Evolutionary conservation across 1,284 basidiomycete genomes (phyloP), one percentile per base, ranked within the genome.

Genomic region (Spongispora temasekensis): DNA sequence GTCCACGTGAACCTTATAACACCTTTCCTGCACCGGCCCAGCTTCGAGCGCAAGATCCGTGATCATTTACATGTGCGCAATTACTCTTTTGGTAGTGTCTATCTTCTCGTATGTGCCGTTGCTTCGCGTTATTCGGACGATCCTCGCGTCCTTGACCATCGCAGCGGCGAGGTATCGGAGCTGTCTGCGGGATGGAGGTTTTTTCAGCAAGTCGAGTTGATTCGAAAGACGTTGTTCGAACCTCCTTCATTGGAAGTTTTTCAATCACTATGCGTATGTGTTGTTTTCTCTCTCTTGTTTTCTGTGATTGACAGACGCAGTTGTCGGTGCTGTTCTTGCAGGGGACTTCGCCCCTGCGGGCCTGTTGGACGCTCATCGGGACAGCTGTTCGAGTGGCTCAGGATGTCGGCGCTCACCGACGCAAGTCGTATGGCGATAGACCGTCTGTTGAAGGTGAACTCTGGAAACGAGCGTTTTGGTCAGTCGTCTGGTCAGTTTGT

Each of bases 381-480:
- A 79, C 90, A 42, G 90, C 88, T 15, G 80, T 92, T 37, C 82
- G 89, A 13, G 75, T 89, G 10, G 88, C 88, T 0, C 84, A 88
- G 62, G 86, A 89, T 63, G 83, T 88, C 0, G 87, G 87, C 23
- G 86, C 84, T 5, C 87, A 89, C 67, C 73, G 86, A 4, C 75
- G 80, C 35, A 83, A 83, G 61, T 72, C 77, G 1, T 77, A 78
- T 37, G 71, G 69, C 17, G 72, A 71, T 10, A 71, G 71, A 5
- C 66, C 75, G 34, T 80, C 79, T 0, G 75, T 79, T 0, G 82
- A 90, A 57, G 81, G 87, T 56, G 90, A 94, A 63, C 73, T 91
- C 21, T 90, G 87, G 82, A 91, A 89, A 64, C 82, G 93, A 4
- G 88, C 86, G 2, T 95, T 95, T 73, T 94, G 92, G 92, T 91